Evolutionary conservation across 306 rosid genomes (phyloP), one percentile per base, ranked within the genome.

Genomic region (Myrica gale): DNA sequence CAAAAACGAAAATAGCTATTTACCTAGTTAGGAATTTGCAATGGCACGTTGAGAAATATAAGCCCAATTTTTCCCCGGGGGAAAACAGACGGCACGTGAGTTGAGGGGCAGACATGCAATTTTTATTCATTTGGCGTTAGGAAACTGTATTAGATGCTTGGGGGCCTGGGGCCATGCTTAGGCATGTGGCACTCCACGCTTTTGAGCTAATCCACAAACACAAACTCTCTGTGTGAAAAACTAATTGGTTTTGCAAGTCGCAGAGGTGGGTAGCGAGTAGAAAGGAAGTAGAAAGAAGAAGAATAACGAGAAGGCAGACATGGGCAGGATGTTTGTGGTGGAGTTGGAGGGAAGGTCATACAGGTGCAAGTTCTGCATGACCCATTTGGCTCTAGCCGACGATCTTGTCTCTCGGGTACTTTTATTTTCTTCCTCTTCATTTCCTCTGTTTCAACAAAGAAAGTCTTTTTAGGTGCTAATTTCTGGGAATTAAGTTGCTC

Each of bases 341-440:
- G 98, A 93, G 82, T 83, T 84, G 50, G 98, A 93, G 51, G 98
- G 96, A 21, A 87, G 96, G 85, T 89, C 87, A 7, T 91, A 91
- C 41, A 88, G 96, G 86, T 93, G 98, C 92, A 90, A 88, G 76
- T 93, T 87, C 89, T 93, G 98, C 82, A 88, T 81, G 55, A 93
- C 96, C 83, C 97, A 86, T 81, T 82, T 93, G 80, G 94, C 96
- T 50, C 92, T 89, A 17, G 88, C 75, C 5, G 89, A 88, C 62
- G 96, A 91, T 79, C 87, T 92, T 69, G 89, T 88, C 78, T 94
- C 98, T 78, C 78, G 85, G 89, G 97, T 93, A 83, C 67, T 15
- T n/a, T 5, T 1, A 11, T 65, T 42, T 15, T 42, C 50, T 42
- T 66, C 1, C 7, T n/a, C 9, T 61, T 67, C 26, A 42, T 23